Conservation (phyloP, 352 stramenopile species). For the Aphanomyces euteiches region DNA sequence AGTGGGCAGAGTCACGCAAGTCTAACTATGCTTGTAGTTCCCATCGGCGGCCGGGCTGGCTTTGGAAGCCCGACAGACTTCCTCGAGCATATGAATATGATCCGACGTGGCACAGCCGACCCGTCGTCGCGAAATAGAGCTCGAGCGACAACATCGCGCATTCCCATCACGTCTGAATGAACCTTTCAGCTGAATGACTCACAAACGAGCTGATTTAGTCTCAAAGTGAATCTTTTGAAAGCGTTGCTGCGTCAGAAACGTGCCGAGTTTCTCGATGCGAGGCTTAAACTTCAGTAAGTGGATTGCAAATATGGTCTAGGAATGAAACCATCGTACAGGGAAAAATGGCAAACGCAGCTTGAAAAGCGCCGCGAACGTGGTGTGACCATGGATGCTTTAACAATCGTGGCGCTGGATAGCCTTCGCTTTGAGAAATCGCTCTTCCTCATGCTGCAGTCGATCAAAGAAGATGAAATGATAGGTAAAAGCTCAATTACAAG, state of each 20-base stretch:
- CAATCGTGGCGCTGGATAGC: slow-evolving; percentile 60
- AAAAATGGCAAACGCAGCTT: slow-evolving; percentile 45
- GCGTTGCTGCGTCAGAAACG: slow-evolving; percentile 17
- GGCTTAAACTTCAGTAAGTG: slow-evolving; percentile 14
- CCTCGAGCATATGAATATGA: slow-evolving; percentile 13
- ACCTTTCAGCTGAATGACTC: neutral
- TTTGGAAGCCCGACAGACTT: neutral
- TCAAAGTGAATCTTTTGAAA: slow-evolving; percentile 21
- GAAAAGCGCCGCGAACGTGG: slow-evolving; percentile 54
- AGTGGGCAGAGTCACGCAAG: no score
- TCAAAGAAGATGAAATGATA: slow-evolving; percentile 52
- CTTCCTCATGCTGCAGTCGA: slow-evolving; percentile 60
- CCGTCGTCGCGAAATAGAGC: neutral
- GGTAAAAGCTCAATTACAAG: neutral
- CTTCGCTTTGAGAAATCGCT: slow-evolving; percentile 58
- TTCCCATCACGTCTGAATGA: neutral
- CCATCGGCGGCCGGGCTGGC: no score
- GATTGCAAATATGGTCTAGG: neutral
- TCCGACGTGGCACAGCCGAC: no score
- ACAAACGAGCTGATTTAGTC: neutral
- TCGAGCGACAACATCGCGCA: neutral
- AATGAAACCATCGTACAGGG: slow-evolving; percentile 31
- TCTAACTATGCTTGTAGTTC: no score
- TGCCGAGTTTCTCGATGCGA: neutral
- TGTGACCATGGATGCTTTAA: slow-evolving; percentile 66